Evolutionary conservation across 2,329 filamentous ascomycete species (phyloP).

Genomic region (Fusarium sterilihyphosum): DNA sequence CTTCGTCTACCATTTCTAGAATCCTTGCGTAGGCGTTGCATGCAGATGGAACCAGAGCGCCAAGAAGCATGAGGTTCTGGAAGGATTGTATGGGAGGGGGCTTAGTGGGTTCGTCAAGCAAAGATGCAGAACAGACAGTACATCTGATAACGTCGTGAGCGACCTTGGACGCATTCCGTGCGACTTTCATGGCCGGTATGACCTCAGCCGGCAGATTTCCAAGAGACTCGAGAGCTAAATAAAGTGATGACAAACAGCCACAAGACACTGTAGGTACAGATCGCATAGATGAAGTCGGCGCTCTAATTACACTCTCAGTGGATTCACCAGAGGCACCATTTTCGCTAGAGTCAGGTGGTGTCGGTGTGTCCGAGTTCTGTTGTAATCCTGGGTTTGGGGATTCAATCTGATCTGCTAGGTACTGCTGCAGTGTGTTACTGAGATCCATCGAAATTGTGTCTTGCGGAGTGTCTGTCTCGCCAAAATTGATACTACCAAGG

Average conservation of each 20-base stretch:
- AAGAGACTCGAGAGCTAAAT: conserved; percentile 61
- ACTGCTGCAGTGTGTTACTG: conserved; percentile 41
- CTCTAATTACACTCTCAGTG: conserved; percentile 12
- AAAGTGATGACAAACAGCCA: conserved; percentile 60
- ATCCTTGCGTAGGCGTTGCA: conserved; percentile 67
- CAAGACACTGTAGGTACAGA: conserved; percentile 51
- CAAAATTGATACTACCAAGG: conserved; percentile 47
- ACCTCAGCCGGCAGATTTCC: conserved; percentile 58
- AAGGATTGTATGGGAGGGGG: conserved; percentile 59
- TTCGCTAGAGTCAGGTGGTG: conserved; percentile 36
- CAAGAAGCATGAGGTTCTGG: conserved; percentile 69
- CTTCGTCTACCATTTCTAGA: conserved; percentile 64
- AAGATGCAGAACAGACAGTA: conserved; percentile 56
- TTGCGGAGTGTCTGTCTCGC: conserved; percentile 43
- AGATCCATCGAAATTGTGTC: conserved; percentile 45
- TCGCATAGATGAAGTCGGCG: conserved; percentile 23
- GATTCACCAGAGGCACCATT: conserved; percentile 34
- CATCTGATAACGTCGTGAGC: conserved; percentile 65
- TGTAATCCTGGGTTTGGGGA: conserved; percentile 14
- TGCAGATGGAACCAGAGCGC: conserved; percentile 65
- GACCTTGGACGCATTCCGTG: conserved; percentile 58
- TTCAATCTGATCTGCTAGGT: conserved; percentile 37
- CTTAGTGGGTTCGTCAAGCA: conserved; percentile 47
- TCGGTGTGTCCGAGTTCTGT: conserved; percentile 33
- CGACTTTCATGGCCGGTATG: conserved; percentile 57